Percentiles rank a stretch among this genome's conserved stretches.
Conservation (phyloP, 73 alveolate genomes). For the Uronychia binucleata region DNA sequence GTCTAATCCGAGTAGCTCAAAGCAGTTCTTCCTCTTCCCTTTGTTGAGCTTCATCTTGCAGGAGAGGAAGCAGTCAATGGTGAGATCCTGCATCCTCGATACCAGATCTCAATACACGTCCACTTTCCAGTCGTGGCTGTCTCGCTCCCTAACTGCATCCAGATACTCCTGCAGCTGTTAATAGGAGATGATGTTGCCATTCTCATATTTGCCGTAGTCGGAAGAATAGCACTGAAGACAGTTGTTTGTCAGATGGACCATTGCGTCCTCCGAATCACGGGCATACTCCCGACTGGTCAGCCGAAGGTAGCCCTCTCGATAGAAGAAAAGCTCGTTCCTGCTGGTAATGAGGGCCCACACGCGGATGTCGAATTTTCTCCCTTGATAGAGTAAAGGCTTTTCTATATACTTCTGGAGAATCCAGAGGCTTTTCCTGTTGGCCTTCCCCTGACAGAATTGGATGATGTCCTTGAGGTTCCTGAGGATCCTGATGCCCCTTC, state of each 20-base stretch:
- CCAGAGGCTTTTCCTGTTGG: conserved; percentile 19
- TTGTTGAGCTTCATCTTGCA: conserved; percentile 61
- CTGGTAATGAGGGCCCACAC: conserved; percentile 79
- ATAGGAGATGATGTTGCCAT: conserved; percentile 84
- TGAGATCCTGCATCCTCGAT: conserved; percentile 66
- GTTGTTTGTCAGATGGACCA: conserved; percentile 84
- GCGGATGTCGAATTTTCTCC: conserved; percentile 90
- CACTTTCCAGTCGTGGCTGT: conserved; percentile 7
- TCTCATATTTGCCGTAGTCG: conserved; percentile 80
- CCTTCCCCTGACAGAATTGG: conserved; percentile 1
- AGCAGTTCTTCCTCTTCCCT: conserved; percentile 70
- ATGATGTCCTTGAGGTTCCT: conserved; percentile 16
- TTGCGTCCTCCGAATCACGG: conserved; percentile 60
- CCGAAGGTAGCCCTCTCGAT: conserved; percentile 82
- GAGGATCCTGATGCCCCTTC: conserved; percentile 42
- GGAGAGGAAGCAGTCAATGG: conserved; percentile 60
- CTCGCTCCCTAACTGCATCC: no score
- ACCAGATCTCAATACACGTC: conserved; percentile 58
- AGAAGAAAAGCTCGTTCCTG: conserved; percentile 62
- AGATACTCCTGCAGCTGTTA: conserved; percentile 62
- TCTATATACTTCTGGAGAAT: conserved; percentile 86
- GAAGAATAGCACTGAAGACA: conserved; percentile 77
- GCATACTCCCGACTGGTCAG: conserved; percentile 68
- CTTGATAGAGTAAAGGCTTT: conserved; percentile 77
- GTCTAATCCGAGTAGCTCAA: conserved; percentile 88